Conservation (phyloP, 768 basidiomycete genomes). For the Kwoniella dejecticola region DNA sequence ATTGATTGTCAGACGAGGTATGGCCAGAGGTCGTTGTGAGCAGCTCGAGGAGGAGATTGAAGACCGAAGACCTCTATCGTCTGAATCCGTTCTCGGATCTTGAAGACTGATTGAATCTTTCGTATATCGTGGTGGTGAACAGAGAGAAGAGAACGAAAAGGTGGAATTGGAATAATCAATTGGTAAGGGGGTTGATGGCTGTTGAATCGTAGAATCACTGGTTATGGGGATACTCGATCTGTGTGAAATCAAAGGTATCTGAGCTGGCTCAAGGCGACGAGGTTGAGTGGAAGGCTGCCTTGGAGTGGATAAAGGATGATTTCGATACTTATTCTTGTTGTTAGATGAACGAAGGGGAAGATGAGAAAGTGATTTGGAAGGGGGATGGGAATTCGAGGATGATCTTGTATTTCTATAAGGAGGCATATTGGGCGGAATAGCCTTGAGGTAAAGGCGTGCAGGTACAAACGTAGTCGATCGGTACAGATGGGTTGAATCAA, state of each 20-base stretch:
- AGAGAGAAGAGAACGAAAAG: neutral
- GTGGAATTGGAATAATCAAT: slow-evolving; percentile 6
- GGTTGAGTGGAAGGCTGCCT: slow-evolving; percentile 7
- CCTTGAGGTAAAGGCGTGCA: neutral
- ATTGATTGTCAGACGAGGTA: neutral
- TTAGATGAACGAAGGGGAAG: neutral
- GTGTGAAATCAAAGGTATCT: slow-evolving; percentile 10
- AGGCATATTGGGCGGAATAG: neutral
- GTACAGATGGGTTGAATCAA: neutral
- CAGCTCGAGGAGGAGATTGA: no score
- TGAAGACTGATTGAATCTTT: neutral
- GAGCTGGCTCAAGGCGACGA: neutral
- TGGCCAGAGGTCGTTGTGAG: no score
- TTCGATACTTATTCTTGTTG: neutral
- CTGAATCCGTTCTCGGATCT: neutral
- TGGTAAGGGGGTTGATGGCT: neutral
- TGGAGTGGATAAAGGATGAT: slow-evolving; percentile 4
- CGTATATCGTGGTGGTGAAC: neutral
- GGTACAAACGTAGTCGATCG: neutral
- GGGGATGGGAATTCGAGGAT: neutral
- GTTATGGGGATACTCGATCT: slow-evolving; percentile 9
- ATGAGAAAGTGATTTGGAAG: neutral
- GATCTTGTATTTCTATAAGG: no score
- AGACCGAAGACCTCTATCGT: neutral
- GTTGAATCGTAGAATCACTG: neutral